phyloP scores from a whole-genome alignment of 1,284 basidiomycete species.

The Agaricales sp. region DNA sequence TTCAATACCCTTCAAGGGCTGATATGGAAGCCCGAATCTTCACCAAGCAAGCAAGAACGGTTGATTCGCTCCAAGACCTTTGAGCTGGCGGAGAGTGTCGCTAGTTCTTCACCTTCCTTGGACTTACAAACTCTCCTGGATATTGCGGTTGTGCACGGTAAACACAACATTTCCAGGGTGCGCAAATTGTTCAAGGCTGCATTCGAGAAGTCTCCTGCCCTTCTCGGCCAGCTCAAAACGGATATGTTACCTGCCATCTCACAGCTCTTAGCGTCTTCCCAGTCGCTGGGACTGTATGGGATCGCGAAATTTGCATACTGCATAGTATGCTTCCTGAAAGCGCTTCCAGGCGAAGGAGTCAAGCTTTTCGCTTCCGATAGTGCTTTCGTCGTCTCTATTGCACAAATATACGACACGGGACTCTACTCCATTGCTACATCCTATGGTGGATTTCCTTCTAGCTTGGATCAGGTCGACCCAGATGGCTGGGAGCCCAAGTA shows the following conservation, averaged over 20 bases:
- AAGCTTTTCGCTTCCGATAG: conserved; percentile 40
- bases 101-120: conserved; percentile 26
- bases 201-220: conserved; percentile 19
- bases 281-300: conserved; percentile 45
- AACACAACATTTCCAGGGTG: conserved; percentile 31
- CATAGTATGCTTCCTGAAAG: conserved; percentile 42
- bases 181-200: conserved; percentile 32
- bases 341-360: conserved; percentile 34
- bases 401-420: conserved; percentile 46
- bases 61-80: conserved; percentile 41
- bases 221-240: conserved; percentile 23
- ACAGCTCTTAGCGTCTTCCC: conserved; percentile 29
- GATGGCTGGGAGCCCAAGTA: conserved; percentile 62
- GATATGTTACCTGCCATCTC: conserved; percentile 49
- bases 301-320: conserved; percentile 53
- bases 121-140: conserved; percentile 49
- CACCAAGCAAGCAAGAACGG: conserved; percentile 26
- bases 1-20: conserved; percentile 37
- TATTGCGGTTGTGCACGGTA: conserved; percentile 46
- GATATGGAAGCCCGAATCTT: conserved; percentile 37
- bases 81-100: conserved; percentile 44
- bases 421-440: conserved; percentile 41
- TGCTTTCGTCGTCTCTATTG: conserved; percentile 45
- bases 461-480: conserved; percentile 20
- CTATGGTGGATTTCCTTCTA: conserved; percentile 43